Evolutionary conservation across 1,284 basidiomycete genomes (phyloP).

Genomic region (Exobasidium rhododendri): DNA sequence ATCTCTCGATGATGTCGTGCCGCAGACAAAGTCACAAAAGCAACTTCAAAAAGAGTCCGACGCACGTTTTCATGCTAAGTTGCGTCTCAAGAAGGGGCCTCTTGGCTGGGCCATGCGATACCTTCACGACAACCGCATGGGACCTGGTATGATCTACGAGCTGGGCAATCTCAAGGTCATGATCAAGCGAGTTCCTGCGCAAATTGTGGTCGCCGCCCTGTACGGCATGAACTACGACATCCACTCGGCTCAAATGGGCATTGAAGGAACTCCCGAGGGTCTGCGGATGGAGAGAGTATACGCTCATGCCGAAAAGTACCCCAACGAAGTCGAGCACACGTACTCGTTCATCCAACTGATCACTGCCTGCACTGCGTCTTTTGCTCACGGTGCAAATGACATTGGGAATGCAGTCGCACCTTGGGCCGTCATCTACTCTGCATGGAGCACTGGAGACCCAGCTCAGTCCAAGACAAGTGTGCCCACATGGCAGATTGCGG

Average conservation of each 20-base stretch:
- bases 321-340: slow-evolving; percentile 59
- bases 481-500: slow-evolving; percentile 59
- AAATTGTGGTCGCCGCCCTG: slow-evolving; percentile 18
- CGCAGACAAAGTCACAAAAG: slow-evolving; percentile 17
- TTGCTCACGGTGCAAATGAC: slow-evolving; percentile 57
- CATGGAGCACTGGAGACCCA: slow-evolving; percentile 55
- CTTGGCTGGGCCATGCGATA: slow-evolving; percentile 22
- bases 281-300: slow-evolving; percentile 56
- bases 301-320: slow-evolving; percentile 56
- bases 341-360: slow-evolving; percentile 61
- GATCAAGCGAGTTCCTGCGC: slow-evolving; percentile 19
- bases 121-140: slow-evolving; percentile 21
- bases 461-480: slow-evolving; percentile 52
- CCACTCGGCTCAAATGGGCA: slow-evolving; percentile 55
- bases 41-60: slow-evolving; percentile 17
- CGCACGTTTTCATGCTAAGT: slow-evolving; percentile 22
- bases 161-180: slow-evolving; percentile 21
- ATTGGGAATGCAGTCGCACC: slow-evolving; percentile 57
- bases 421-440: slow-evolving; percentile 55
- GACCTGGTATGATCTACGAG: slow-evolving; percentile 24
- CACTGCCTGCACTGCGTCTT: slow-evolving; percentile 60
- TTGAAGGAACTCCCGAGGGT: slow-evolving; percentile 52
- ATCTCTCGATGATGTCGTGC: slow-evolving; percentile 5
- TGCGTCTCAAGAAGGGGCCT: slow-evolving; percentile 18
- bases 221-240: slow-evolving; percentile 49